These are phyloP conservation scores for Cercospora janseana DNA, from an alignment of 2,329 filamentous ascomycete species.

Conservation along the genomic window DNA sequence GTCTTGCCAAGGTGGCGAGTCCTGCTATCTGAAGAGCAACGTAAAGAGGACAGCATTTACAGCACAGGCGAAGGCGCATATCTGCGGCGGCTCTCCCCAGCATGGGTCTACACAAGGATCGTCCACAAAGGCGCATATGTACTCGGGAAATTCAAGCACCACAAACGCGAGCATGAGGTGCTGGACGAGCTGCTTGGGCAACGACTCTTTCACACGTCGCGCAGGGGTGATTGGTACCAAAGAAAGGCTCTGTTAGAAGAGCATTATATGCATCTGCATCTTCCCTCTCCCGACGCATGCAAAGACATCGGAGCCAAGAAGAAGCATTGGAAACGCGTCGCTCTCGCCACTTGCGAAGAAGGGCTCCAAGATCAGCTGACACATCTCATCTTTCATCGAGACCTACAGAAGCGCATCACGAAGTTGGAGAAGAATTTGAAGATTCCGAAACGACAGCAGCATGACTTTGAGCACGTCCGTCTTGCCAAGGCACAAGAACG, in stretches of 20 bases:
- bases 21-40: slow-evolving; percentile 70
- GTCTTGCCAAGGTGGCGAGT: slow-evolving; percentile 78
- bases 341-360: slow-evolving; percentile 76
- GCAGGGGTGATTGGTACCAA: slow-evolving; percentile 91
- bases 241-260: slow-evolving; percentile 92
- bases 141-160: slow-evolving; percentile 71
- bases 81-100: slow-evolving; percentile 82
- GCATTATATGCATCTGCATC: slow-evolving; percentile 78
- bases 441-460: slow-evolving; percentile 79
- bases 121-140: slow-evolving; percentile 82
- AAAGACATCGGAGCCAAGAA: slow-evolving; percentile 62
- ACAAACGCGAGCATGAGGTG: slow-evolving; percentile 72
- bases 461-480: slow-evolving; percentile 85
- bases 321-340: slow-evolving; percentile 76
- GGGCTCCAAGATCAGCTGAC: slow-evolving; percentile 85
- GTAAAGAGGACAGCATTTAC: slow-evolving; percentile 74
- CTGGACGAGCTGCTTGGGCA: slow-evolving; percentile 75
- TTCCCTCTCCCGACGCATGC: slow-evolving; percentile 44
- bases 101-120: slow-evolving; percentile 90
- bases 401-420: slow-evolving; percentile 86
- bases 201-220: slow-evolving; percentile 76
- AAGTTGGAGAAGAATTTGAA: slow-evolving; percentile 86
- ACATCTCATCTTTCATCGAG: slow-evolving; percentile 89
- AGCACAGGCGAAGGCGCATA: slow-evolving; percentile 85
- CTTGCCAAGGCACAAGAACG: slow-evolving; percentile 74